Evolutionary conservation across 179 eudicot genomes (phyloP), one percentile per base, ranked within the genome.

Genomic region (Beta corolliflora): DNA sequence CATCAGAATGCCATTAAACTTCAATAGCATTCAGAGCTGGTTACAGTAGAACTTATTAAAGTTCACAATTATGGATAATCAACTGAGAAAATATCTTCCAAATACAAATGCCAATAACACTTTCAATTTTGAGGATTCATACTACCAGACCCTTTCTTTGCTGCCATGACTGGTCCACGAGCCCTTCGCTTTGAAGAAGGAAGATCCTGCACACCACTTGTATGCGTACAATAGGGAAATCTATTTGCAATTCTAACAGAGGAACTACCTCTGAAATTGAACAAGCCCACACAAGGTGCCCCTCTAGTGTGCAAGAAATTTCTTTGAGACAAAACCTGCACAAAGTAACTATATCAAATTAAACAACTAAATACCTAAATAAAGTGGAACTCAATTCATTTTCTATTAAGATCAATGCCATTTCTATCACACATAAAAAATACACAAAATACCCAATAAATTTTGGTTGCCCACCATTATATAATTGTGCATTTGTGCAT

Each of bases 151-250:
- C 89, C 90, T 84, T 92, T 93, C 87, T 94, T 97, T 10, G 97
- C 99, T 0, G 97, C 98, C 97, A 94, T 94, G 61, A 93, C 90
- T 41, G 98, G 98, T 76, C 97, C 99, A 87, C 97, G 97, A 73
- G 97, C 86, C 88, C 98, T 89, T 77, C 97, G 86, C 88, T 91
- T 97, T 54, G 94, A 93, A 29, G 97, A 91, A 61, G 86, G 73
- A 46, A 83, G 77, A 71, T 80, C 86, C 31, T 82, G 93, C 58
- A 71, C 85, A 5, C 66, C 29, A 60, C 83, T 79, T 31, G 92
- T 77, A 79, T 63, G 71, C n/a, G 92, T 86, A 80, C 90, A 90
- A 83, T 85, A 91, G 67, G 64, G 77, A 59, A 89, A 78, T 61
- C 78, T 83, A 81, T 76, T 84, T 52, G 90, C 53, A 63, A 80